Evolutionary conservation across 768 basidiomycete species (phyloP).

Genomic region (Coprinellus micaceus): DNA sequence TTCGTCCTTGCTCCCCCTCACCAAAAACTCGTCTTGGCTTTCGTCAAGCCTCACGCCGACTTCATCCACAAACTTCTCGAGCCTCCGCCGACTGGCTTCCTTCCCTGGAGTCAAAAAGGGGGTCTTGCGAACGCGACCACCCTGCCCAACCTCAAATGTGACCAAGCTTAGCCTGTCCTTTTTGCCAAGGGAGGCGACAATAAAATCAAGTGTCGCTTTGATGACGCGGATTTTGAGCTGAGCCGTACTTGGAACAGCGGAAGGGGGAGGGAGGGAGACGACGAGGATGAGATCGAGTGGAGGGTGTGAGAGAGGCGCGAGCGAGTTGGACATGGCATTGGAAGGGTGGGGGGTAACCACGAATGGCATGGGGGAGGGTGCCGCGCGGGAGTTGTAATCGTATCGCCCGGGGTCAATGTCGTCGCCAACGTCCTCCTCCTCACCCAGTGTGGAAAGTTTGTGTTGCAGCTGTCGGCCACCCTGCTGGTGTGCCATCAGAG

Average conservation of each 20-base stretch:
- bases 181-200: constrained; percentile 69
- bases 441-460: constrained; percentile 65
- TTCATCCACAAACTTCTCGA: constrained; percentile 77
- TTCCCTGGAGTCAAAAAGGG: constrained; percentile 81
- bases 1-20: constrained; percentile 80
- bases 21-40: constrained; percentile 49
- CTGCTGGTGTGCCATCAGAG: constrained; percentile 33
- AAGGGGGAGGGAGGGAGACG: constrained; percentile 77
- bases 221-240: constrained; percentile 87
- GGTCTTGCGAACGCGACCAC: constrained; percentile 85
- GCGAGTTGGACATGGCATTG: constrained; percentile 73
- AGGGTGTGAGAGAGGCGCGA: constrained; percentile 79
- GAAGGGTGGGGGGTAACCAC: constrained; percentile 71
- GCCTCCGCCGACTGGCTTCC: constrained; percentile 60
- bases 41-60: constrained; percentile 46
- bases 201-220: constrained; percentile 82
- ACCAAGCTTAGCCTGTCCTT: constrained; percentile 87
- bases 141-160: constrained; percentile 85
- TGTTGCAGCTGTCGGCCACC: constrained; percentile 27
- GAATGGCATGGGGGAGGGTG: constrained; percentile 20
- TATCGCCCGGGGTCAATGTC: constrained; percentile 36
- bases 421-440: constrained; percentile 47
- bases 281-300: constrained; percentile 91
- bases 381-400: constrained; percentile 50
- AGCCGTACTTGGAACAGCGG: constrained; percentile 70